A percentile compares a stretch with the other conserved stretches of the same genome.
These are phyloP conservation scores for Allium fistulosum DNA, from an alignment of 106 monocot genomes.

Conservation along the genomic window DNA sequence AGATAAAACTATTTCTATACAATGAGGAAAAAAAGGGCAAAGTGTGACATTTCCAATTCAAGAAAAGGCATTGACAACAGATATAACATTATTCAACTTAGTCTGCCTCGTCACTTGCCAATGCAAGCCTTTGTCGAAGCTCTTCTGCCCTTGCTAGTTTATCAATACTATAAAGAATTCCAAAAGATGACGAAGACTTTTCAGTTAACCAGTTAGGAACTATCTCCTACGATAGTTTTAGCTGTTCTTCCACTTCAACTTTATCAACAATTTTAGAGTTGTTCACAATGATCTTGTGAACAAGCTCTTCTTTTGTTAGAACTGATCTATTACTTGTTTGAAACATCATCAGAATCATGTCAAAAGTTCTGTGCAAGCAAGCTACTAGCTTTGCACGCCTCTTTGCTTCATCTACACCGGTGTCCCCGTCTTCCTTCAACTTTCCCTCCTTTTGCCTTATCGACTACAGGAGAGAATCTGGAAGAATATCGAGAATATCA, in stretches of 20 bases:
- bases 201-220: constrained; percentile 78
- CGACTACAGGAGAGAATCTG: constrained; percentile 69
- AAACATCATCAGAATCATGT: constrained; percentile 64
- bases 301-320: constrained; percentile 78
- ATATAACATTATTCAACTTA: too few relatives aligned
- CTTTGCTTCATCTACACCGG: constrained; percentile 29
- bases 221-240: constrained; percentile 58
- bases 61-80: too few relatives aligned
- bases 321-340: constrained; percentile 55
- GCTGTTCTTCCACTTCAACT: constrained; percentile 86
- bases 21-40: not conserved
- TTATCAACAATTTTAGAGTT: constrained; percentile 60
- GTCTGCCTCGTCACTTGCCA: not conserved
- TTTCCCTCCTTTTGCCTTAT: constrained; percentile 68
- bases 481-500: constrained; percentile 54
- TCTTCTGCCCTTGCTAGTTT: constrained; percentile 9
- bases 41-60: too few relatives aligned
- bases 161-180: constrained; percentile 26
- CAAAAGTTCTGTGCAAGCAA: constrained; percentile 63
- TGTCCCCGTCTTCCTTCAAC: constrained; percentile 43
- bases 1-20: too few relatives aligned
- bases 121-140: constrained; percentile 6
- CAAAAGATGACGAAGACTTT: constrained; percentile 43
- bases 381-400: constrained; percentile 52
- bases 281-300: constrained; percentile 66